phyloP scores from a whole-genome alignment of 2,329 filamentous ascomycete species.

The Pyrenochaeta sp. region DNA sequence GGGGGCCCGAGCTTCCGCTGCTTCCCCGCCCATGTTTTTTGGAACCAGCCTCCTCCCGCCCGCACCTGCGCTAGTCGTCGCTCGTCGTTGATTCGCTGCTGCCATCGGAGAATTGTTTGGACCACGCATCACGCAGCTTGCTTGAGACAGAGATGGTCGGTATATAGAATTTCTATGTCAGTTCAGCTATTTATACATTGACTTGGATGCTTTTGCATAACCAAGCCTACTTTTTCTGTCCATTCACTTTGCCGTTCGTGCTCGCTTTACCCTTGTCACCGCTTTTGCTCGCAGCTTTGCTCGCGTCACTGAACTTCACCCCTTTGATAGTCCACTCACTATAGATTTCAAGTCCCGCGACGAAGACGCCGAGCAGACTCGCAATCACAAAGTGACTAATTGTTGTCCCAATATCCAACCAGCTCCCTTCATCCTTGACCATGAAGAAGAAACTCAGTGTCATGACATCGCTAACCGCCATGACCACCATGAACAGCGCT shows the following conservation, averaged over 20 bases:
- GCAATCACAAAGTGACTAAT: conserved; percentile 97
- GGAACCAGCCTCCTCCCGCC: not conserved
- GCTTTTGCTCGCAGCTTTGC: conserved; percentile 11
- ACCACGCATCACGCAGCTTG: not conserved
- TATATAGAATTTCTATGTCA: not conserved
- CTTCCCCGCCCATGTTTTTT: not conserved
- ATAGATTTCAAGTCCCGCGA: conserved; percentile 84
- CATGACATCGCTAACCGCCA: conserved; percentile 86
- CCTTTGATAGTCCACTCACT: conserved; percentile 85
- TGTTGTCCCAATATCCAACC: conserved; percentile 96
- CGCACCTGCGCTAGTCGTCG: not conserved
- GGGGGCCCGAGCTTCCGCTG: not conserved
- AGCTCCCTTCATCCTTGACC: conserved; percentile 93
- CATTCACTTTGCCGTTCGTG: conserved; percentile 1
- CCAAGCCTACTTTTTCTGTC: not conserved
- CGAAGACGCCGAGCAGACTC: conserved; percentile 87
- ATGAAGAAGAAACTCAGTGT: conserved; percentile 98
- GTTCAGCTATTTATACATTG: no score
- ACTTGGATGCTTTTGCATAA: not conserved
- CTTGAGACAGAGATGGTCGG: not conserved
- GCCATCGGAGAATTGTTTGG: not conserved
- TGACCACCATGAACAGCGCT: conserved; percentile 89
- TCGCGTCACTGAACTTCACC: conserved; percentile 68
- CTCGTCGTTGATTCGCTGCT: not conserved
- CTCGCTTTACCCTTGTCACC: conserved; percentile 2